phyloP scores from a whole-genome alignment of 306 rosid genomes.

The Spatholobus suberectus region DNA sequence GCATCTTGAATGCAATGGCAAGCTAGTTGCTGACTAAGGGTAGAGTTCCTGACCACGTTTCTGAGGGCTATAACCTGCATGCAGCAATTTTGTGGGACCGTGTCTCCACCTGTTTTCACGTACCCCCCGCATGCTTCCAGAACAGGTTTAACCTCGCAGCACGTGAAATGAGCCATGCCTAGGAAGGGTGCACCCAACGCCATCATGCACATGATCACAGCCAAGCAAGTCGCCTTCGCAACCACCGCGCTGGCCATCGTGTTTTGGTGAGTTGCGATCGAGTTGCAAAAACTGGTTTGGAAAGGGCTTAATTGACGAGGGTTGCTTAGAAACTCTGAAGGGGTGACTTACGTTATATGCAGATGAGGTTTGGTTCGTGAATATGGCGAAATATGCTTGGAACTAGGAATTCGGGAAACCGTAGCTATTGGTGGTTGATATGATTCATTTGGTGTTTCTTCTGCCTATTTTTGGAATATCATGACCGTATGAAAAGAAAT shows the following conservation, averaged over 20 bases:
- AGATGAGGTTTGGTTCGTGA: background rate
- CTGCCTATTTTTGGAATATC: background rate
- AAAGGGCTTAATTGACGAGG: background rate
- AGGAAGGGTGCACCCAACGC: background rate
- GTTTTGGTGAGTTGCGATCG: too few relatives aligned
- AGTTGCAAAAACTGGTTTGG: too few relatives aligned
- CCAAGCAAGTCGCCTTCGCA: background rate
- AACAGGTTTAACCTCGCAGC: conserved; percentile 23
- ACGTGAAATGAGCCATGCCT: background rate
- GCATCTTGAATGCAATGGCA: conserved; percentile 53
- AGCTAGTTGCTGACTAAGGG: conserved; percentile 4
- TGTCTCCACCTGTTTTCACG: conserved; percentile 7
- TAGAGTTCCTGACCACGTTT: background rate
- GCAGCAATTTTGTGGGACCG: conserved; percentile 41
- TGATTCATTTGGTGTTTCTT: background rate
- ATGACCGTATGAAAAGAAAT: background rate
- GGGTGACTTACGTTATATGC: background rate
- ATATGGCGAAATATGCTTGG: background rate
- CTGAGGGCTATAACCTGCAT: background rate
- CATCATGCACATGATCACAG: conserved; percentile 17
- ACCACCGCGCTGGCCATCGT: too few relatives aligned
- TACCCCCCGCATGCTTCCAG: conserved; percentile 13
- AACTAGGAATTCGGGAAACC: background rate
- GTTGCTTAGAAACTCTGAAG: background rate
- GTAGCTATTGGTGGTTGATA: background rate